phyloP scores from a whole-genome alignment of 768 basidiomycete genomes.

The Cystofilobasidium bisporidii region DNA sequence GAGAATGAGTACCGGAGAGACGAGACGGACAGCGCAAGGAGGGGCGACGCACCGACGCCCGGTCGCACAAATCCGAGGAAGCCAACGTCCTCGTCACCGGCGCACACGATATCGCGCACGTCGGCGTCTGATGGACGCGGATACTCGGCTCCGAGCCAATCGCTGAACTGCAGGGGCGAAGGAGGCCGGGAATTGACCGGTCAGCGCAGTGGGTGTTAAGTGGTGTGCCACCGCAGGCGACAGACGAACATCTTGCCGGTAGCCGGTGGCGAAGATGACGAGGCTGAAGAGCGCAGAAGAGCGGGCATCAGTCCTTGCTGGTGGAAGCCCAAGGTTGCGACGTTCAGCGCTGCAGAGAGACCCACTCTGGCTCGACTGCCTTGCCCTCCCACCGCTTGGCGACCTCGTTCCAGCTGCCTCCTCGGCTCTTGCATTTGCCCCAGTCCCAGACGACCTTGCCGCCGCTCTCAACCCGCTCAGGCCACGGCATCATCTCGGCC shows the following conservation, averaged over 20 bases:
- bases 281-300: slow-evolving; percentile 22
- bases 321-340: too few relatives aligned
- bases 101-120: slow-evolving; percentile 44
- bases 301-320: not conserved
- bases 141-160: slow-evolving; percentile 41
- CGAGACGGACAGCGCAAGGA: not conserved
- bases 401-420: slow-evolving; percentile 35
- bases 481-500: slow-evolving; percentile 54
- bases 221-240: too few relatives aligned
- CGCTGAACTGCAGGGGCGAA: slow-evolving; percentile 31
- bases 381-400: slow-evolving; percentile 42
- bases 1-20: not conserved
- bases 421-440: slow-evolving; percentile 38
- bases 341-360: too few relatives aligned
- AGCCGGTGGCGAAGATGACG: slow-evolving; percentile 49
- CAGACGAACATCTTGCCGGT: slow-evolving; percentile 34
- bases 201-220: too few relatives aligned
- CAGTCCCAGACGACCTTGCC: slow-evolving; percentile 48
- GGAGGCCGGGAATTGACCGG: too few relatives aligned
- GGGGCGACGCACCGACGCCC: slow-evolving; percentile 50
- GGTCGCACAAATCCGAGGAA: slow-evolving; percentile 55
- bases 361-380: slow-evolving; percentile 45
- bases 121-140: slow-evolving; percentile 44
- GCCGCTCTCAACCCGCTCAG: slow-evolving; percentile 42
- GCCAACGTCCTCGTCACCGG: slow-evolving; percentile 41